phyloP scores from a whole-genome alignment of 108 stramenopile species.

The Cyclotella sp. region DNA sequence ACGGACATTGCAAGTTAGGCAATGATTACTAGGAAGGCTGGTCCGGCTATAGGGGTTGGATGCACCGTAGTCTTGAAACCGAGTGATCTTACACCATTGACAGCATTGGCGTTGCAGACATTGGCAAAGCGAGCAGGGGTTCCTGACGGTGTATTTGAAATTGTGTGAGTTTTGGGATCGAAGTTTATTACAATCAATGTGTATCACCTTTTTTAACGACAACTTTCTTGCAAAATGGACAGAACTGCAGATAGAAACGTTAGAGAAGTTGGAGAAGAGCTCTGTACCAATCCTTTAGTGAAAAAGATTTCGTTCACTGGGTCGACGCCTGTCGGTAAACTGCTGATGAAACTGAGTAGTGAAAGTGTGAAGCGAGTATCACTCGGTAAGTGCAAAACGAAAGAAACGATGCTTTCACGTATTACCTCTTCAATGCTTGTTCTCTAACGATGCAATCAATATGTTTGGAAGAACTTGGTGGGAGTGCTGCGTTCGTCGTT shows the following conservation, averaged over 20 bases:
- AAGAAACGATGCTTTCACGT: not conserved
- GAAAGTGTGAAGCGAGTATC: slow-evolving; percentile 86
- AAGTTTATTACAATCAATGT: not conserved
- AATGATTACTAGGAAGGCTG: slow-evolving; percentile 96
- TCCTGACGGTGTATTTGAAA: slow-evolving; percentile 75
- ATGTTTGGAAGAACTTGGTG: slow-evolving; percentile 73
- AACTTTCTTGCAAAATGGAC: not conserved
- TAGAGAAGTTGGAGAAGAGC: slow-evolving; percentile 66
- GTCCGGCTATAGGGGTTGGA: slow-evolving; percentile 91
- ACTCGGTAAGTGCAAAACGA: slow-evolving; percentile 12
- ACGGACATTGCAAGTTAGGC: no score
- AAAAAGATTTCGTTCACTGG: slow-evolving; percentile 95
- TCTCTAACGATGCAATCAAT: not conserved
- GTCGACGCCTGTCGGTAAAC: slow-evolving; percentile 89
- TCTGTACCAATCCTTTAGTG: slow-evolving; percentile 76
- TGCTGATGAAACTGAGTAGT: slow-evolving; percentile 64
- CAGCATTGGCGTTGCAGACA: slow-evolving; percentile 77
- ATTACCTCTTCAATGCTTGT: not conserved
- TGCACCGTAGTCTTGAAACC: slow-evolving; percentile 92
- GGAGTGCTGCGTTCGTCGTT: slow-evolving; percentile 94
- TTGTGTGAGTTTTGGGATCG: slow-evolving; percentile 25
- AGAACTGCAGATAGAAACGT: slow-evolving; percentile 56
- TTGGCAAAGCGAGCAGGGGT: slow-evolving; percentile 81
- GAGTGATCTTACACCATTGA: slow-evolving; percentile 86
- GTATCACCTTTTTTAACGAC: not conserved